Conservation (phyloP, 2,329 filamentous ascomycete species). For the Beauveria medogensis region DNA sequence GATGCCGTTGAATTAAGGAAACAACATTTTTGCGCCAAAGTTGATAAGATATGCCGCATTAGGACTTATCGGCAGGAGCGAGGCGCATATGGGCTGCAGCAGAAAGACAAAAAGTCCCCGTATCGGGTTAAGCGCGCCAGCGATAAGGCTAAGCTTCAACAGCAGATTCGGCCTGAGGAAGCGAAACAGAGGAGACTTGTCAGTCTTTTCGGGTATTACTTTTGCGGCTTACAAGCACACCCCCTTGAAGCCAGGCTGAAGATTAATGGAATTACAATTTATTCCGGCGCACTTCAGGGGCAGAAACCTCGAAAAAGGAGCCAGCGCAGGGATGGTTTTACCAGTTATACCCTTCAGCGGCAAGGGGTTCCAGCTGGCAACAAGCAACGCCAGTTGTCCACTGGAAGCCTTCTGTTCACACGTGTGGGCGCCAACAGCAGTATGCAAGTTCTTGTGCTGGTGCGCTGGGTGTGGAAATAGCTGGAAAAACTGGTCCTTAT, state of each 20-base stretch:
- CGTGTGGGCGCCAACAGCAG: slow-evolving; percentile 5
- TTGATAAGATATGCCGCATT: slow-evolving; percentile 12
- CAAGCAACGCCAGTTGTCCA: background rate
- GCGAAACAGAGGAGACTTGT: background rate
- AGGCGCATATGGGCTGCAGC: slow-evolving; percentile 6
- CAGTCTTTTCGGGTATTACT: slow-evolving; percentile 2
- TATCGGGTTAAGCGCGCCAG: slow-evolving; percentile 8
- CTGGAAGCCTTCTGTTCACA: background rate
- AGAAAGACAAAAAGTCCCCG: background rate
- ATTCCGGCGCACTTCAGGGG: background rate
- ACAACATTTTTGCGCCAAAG: slow-evolving; percentile 5
- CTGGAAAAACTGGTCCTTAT: background rate
- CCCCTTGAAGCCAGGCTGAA: background rate
- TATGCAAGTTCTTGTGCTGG: background rate
- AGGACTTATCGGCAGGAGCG: slow-evolving; percentile 9
- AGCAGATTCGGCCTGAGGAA: slow-evolving; percentile 11
- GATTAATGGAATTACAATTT: background rate
- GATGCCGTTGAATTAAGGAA: slow-evolving; percentile 12
- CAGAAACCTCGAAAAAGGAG: too few species aligned
- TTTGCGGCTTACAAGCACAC: background rate
- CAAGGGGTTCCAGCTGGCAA: background rate
- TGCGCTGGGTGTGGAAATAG: background rate
- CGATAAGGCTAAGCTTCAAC: slow-evolving; percentile 7
- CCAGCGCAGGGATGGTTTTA: background rate
- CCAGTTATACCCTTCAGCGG: background rate